Evolutionary conservation across 352 stramenopile species (phyloP).

Genomic region (Nothophytophthora sp.): DNA sequence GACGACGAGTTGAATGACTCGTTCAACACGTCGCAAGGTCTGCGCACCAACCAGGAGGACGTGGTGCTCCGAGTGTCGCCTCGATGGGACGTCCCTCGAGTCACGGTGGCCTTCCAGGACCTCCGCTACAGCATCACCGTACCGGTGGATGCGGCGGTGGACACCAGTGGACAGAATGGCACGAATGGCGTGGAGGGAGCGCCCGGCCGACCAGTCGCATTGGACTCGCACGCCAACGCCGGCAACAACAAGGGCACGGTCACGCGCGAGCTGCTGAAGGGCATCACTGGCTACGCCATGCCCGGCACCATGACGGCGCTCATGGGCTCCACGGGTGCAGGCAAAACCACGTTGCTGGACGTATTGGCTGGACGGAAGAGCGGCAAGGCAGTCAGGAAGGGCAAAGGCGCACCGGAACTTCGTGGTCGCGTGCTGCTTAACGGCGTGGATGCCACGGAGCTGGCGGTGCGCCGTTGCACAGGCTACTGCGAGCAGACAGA

Average conservation of each 20-base stretch:
- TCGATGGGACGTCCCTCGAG: slow-evolving; percentile 29
- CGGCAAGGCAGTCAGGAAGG: slow-evolving; percentile 29
- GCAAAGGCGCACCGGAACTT: slow-evolving; percentile 15
- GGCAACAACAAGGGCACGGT: slow-evolving; percentile 48
- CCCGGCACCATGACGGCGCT: slow-evolving; percentile 89
- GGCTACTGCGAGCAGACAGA: slow-evolving; percentile 88
- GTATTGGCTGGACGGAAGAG: slow-evolving; percentile 93
- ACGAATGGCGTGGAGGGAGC: slow-evolving; percentile 14
- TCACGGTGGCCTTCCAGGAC: slow-evolving; percentile 53
- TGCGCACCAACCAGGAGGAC: slow-evolving; percentile 15
- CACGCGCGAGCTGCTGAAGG: slow-evolving; percentile 67
- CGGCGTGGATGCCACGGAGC: slow-evolving; percentile 75
- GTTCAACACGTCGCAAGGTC: slow-evolving; percentile 21
- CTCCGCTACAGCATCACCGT: slow-evolving; percentile 34
- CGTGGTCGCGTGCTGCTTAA: slow-evolving; percentile 78
- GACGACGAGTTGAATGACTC: slow-evolving; percentile 13
- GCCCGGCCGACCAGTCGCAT: slow-evolving; percentile 20
- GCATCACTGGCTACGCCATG: slow-evolving; percentile 72
- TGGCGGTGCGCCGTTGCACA: slow-evolving; percentile 47
- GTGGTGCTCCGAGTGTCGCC: slow-evolving; percentile 20
- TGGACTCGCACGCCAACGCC: slow-evolving; percentile 42
- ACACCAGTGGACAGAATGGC: slow-evolving; percentile 7
- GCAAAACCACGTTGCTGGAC: slow-evolving; percentile 92
- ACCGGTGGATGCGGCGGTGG: slow-evolving; percentile 11
- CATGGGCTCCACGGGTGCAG: slow-evolving; percentile 83